A percentile compares a stretch with the other conserved stretches of the same genome.
phyloP scores from a whole-genome alignment of 495 filamentous ascomycete species.

The Hypoxylon subgilvum region DNA sequence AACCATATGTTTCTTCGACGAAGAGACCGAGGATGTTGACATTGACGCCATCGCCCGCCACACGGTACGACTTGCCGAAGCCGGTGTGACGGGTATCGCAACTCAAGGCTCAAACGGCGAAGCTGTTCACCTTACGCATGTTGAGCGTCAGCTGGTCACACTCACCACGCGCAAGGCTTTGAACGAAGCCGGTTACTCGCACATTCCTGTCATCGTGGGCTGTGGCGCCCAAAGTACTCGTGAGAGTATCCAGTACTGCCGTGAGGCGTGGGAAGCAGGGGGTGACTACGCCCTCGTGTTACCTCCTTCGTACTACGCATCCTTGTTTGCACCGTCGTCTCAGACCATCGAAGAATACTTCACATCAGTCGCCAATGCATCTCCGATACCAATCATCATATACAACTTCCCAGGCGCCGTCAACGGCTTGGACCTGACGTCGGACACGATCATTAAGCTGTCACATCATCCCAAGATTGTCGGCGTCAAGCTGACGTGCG shows the following conservation, averaged over 20 bases:
- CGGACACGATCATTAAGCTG: slow-evolving; percentile 74
- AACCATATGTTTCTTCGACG: slow-evolving; percentile 86
- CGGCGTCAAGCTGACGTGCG: slow-evolving; percentile 88
- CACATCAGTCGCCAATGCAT: slow-evolving; percentile 68
- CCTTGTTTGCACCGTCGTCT: slow-evolving; percentile 63
- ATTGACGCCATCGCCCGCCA: slow-evolving; percentile 71
- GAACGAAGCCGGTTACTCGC: slow-evolving; percentile 68
- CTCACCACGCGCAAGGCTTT: slow-evolving; percentile 79
- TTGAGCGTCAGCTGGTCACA: slow-evolving; percentile 77
- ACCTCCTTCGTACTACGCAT: slow-evolving; percentile 85
- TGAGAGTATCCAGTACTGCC: slow-evolving; percentile 81
- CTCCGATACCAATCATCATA: slow-evolving; percentile 75
- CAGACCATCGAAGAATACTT: slow-evolving; percentile 76
- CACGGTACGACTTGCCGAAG: slow-evolving; percentile 79
- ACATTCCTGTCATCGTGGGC: slow-evolving; percentile 85
- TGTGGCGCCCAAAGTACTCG: slow-evolving; percentile 84
- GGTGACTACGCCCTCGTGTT: slow-evolving; percentile 89
- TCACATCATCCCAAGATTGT: slow-evolving; percentile 77
- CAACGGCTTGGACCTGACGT: slow-evolving; percentile 81
- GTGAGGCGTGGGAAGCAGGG: slow-evolving; percentile 75
- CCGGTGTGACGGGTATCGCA: slow-evolving; percentile 79
- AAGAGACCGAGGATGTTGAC: slow-evolving; percentile 79
- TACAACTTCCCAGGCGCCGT: slow-evolving; percentile 91
- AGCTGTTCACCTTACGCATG: slow-evolving; percentile 78
- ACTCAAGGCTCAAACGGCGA: slow-evolving; percentile 93